These are phyloP conservation scores for Earliella scabrosa DNA, from an alignment of 1,284 basidiomycete genomes.

Conservation along the genomic window DNA sequence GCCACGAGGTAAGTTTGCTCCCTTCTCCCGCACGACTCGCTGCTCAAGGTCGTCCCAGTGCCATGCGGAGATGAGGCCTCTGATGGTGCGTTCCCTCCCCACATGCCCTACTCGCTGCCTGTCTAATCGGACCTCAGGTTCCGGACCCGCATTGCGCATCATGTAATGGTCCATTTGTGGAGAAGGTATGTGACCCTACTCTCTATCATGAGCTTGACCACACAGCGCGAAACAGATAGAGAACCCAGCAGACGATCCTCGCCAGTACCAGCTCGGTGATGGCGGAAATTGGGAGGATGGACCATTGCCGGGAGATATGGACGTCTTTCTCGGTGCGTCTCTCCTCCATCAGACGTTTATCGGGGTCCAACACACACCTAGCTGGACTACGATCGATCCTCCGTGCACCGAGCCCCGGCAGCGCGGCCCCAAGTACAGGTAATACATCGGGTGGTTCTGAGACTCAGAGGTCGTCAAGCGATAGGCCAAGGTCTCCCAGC, in stretches of 20 bases:
- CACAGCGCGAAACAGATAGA: slow-evolving; percentile 57
- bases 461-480: slow-evolving; percentile 6
- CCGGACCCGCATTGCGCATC: slow-evolving; percentile 79
- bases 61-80: slow-evolving; percentile 75
- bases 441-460: slow-evolving; percentile 7
- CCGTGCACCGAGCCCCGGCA: slow-evolving; percentile 3
- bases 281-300: slow-evolving; percentile 40
- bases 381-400: slow-evolving; percentile 21
- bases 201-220: not conserved
- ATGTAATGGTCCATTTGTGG: slow-evolving; percentile 74
- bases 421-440: slow-evolving; percentile 2
- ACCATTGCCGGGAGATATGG: slow-evolving; percentile 40
- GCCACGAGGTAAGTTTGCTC: slow-evolving; percentile 62
- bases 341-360: slow-evolving; percentile 3
- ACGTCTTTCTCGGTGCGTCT: slow-evolving; percentile 50
- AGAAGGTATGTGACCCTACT: slow-evolving; percentile 54
- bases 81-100: slow-evolving; percentile 60
- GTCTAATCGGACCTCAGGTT: slow-evolving; percentile 44
- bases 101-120: not conserved
- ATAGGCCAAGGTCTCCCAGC: not conserved
- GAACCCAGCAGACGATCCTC: slow-evolving; percentile 72
- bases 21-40: slow-evolving; percentile 4
- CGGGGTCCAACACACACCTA: not conserved
- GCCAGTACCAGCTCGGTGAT: slow-evolving; percentile 52
- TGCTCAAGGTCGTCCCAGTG: slow-evolving; percentile 50